Conservation (phyloP, 257 asterid species). For the Lantana camara region DNA sequence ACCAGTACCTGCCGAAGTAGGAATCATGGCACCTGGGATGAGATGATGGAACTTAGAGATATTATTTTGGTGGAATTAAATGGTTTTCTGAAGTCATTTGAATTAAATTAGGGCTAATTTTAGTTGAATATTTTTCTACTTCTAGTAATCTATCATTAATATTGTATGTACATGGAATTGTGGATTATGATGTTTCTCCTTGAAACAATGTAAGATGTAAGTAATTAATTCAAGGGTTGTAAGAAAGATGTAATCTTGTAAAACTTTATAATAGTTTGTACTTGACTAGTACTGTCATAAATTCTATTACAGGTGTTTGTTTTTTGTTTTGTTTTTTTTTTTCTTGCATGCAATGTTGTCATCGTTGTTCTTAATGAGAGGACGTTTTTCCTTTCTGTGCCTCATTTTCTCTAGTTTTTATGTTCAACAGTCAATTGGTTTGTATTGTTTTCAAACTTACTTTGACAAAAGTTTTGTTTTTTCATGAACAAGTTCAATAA, state of each 20-base stretch:
- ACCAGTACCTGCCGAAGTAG: too few species aligned
- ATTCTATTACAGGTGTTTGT: slow-evolving; percentile 16
- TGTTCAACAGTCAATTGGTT: slow-evolving; percentile 18
- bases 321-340: slow-evolving; percentile 16
- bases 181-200: neutral
- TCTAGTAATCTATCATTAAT: neutral
- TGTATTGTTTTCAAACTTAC: slow-evolving; percentile 12
- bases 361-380: neutral
- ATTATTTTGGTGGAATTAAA: slow-evolving; percentile 23
- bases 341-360: slow-evolving; percentile 24
- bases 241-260: neutral
- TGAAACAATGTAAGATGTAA: neutral
- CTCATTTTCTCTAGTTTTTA: slow-evolving; percentile 7
- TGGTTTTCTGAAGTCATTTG: too few species aligned
- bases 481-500: neutral
- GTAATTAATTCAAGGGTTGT: neutral
- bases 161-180: neutral
- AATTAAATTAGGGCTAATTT: too few species aligned
- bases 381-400: neutral
- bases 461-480: slow-evolving; percentile 26
- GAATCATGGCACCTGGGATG: too few species aligned
- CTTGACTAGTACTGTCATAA: neutral
- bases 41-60: neutral
- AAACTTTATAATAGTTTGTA: neutral
- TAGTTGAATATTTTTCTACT: neutral